Conservation (phyloP, 2,329 filamentous ascomycete genomes). For the Alternaria sp. region DNA sequence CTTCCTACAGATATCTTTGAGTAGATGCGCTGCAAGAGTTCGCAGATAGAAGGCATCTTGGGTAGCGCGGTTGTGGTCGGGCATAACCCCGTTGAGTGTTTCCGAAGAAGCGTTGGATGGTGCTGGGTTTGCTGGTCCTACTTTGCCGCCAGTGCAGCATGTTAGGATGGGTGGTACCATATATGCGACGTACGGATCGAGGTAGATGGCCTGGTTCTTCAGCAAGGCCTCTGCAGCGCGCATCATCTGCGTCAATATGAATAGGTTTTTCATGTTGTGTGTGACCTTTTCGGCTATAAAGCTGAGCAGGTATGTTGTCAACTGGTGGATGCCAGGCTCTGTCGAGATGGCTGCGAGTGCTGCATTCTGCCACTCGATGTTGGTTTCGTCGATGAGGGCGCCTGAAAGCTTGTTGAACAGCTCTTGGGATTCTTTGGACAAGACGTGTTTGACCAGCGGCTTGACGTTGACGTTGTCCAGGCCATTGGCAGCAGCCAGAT, state of each 20-base stretch:
- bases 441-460: conserved; percentile 91
- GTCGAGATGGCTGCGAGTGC: conserved; percentile 85
- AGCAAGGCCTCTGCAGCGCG: conserved; percentile 85
- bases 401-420: conserved; percentile 96
- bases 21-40: conserved; percentile 81
- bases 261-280: conserved; percentile 88
- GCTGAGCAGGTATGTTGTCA: conserved; percentile 95
- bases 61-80: conserved; percentile 26
- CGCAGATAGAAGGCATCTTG: conserved; percentile 78
- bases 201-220: conserved; percentile 80
- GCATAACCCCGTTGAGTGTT: conserved; percentile 43
- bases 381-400: conserved; percentile 86
- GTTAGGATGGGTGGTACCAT: conserved; percentile 90
- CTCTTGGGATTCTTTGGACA: conserved; percentile 93
- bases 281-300: conserved; percentile 97
- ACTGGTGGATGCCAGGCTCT: conserved; percentile 92
- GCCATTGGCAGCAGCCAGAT: conserved; percentile 82
- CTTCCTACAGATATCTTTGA: conserved; percentile 80
- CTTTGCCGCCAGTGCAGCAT: conserved; percentile 83
- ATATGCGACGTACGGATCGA: conserved; percentile 71
- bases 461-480: conserved; percentile 85
- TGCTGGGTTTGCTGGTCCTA: conserved; percentile 66
- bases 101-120: conserved; percentile 62
- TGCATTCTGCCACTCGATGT: conserved; percentile 85
- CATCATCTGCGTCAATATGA: conserved; percentile 91